A percentile compares a stretch with the other conserved stretches of the same genome.
phyloP scores from a whole-genome alignment of 2,329 filamentous ascomycete genomes.

The Ceratocystis variospora region DNA sequence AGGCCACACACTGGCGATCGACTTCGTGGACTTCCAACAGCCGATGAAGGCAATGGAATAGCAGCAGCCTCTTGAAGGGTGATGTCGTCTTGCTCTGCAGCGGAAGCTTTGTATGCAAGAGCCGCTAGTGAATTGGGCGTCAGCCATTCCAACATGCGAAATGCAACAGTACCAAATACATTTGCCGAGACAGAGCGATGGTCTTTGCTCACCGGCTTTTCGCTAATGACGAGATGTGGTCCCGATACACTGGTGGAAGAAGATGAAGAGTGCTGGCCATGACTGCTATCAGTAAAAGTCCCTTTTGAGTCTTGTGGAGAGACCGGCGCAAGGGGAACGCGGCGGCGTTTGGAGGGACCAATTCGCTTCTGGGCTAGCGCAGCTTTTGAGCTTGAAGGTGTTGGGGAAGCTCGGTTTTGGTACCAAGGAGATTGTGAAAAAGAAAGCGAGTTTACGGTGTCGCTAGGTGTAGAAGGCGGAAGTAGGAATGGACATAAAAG shows the following conservation, averaged over 20 bases:
- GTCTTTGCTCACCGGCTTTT: slow-evolving; percentile 39
- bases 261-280: background rate
- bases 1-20: background rate
- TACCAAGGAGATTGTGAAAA: slow-evolving; percentile 27
- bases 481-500: slow-evolving; percentile 48
- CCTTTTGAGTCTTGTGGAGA: slow-evolving; percentile 10
- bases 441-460: slow-evolving; percentile 34
- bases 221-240: slow-evolving; percentile 25
- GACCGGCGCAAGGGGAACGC: background rate
- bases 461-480: slow-evolving; percentile 31
- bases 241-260: background rate
- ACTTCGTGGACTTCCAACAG: slow-evolving; percentile 10
- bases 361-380: slow-evolving; percentile 10
- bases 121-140: slow-evolving; percentile 33
- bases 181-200: slow-evolving; percentile 49
- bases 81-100: slow-evolving; percentile 17
- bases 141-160: slow-evolving; percentile 60
- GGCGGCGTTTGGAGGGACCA: slow-evolving; percentile 6
- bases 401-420: slow-evolving; percentile 9
- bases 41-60: slow-evolving; percentile 15
- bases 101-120: slow-evolving; percentile 14
- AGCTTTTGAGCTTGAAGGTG: slow-evolving; percentile 3
- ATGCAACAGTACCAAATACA: slow-evolving; percentile 50
- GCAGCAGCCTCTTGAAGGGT: slow-evolving; percentile 15
- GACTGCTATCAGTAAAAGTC: background rate